Percentiles rank a stretch among this genome's conserved stretches.
Evolutionary conservation across 208 protist genomes (phyloP).

Genomic region (Giardia muris): DNA sequence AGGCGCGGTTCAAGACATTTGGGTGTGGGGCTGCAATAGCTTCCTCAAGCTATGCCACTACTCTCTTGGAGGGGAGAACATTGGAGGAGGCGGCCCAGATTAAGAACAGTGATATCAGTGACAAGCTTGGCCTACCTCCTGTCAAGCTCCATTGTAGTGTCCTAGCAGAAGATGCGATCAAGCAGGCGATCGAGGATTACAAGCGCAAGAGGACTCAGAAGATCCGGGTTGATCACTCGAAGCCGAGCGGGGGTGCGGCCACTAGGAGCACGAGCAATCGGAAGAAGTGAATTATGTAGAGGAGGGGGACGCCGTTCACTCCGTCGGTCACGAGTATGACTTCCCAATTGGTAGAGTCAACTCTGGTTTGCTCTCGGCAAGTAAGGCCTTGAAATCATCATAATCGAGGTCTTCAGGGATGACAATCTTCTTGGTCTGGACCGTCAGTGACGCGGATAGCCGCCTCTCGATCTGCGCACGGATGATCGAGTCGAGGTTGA

Average conservation of each 20-base stretch:
- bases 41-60: constrained; percentile 78
- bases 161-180: constrained; percentile 94
- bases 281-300: too few species aligned
- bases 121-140: constrained; percentile 86
- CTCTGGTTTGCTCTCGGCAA: neutral
- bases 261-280: too few species aligned
- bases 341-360: neutral
- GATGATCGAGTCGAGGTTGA: neutral
- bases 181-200: constrained; percentile 84
- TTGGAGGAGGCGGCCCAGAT: constrained; percentile 78
- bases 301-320: too few species aligned
- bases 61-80: constrained; percentile 83
- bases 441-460: neutral
- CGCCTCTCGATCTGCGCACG: neutral
- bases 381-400: constrained; percentile 11
- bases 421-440: neutral
- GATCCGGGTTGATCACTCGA: too few species aligned
- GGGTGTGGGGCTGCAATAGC: constrained; percentile 96
- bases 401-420: constrained; percentile 6
- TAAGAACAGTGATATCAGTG: constrained; percentile 90
- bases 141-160: constrained; percentile 96
- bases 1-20: constrained; percentile 92
- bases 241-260: too few species aligned
- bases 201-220: constrained; percentile 56
- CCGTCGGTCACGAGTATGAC: too few species aligned